phyloP scores from a whole-genome alignment of 192 early-diverging fungal genomes.

The Linnemannia zychae region DNA sequence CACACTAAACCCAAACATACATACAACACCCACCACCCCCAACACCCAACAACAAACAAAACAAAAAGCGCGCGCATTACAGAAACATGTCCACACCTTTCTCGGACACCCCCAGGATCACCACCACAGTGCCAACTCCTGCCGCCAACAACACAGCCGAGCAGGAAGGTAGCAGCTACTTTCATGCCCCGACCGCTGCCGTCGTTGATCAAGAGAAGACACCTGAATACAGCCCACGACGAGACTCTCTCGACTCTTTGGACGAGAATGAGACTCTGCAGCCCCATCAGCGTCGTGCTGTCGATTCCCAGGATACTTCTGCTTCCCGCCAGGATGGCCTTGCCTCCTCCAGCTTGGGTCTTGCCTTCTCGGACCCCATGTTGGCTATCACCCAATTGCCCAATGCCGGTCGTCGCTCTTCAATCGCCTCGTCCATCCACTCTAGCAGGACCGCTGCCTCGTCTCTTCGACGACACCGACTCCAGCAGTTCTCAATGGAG shows the following conservation, averaged over 20 bases:
- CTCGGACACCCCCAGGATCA: constrained; percentile 27
- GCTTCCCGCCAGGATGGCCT: constrained; percentile 11
- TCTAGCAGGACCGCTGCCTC: constrained; percentile 22
- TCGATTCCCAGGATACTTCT: constrained; percentile 25
- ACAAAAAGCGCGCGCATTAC: background rate
- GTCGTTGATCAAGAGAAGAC: background rate
- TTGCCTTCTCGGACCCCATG: constrained; percentile 55
- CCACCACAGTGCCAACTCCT: constrained; percentile 34
- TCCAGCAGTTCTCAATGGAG: constrained; percentile 1
- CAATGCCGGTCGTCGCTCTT: constrained; percentile 34
- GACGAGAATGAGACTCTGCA: constrained; percentile 21
- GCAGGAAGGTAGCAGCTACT: background rate
- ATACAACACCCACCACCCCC: background rate
- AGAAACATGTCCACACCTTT: constrained; percentile 4
- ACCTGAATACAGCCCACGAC: background rate
- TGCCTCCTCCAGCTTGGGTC: constrained; percentile 17
- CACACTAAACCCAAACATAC: constrained; percentile 16
- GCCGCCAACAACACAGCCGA: background rate
- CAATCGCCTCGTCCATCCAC: constrained; percentile 45
- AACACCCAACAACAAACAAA: background rate
- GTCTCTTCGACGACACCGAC: constrained; percentile 17
- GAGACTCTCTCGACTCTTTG: constrained; percentile 19
- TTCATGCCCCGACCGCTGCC: background rate
- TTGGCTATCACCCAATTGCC: constrained; percentile 49
- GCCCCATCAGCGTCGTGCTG: constrained; percentile 38